Percentiles rank a stretch among this genome's conserved stretches.
These are phyloP conservation scores for Claviceps arundinis DNA, from an alignment of 2,329 filamentous ascomycete species.

Conservation along the genomic window DNA sequence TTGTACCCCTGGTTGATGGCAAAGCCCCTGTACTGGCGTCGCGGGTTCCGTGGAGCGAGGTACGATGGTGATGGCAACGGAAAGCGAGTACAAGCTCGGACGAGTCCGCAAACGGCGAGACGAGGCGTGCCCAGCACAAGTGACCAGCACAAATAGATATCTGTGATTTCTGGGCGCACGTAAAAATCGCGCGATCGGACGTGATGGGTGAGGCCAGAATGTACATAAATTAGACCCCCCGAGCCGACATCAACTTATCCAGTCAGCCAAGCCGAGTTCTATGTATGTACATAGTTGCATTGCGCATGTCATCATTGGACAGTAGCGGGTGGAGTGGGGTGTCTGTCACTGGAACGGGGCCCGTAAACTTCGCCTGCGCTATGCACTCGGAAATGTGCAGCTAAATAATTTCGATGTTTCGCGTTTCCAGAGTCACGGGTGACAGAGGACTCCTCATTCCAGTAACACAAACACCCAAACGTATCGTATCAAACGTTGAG, in stretches of 20 bases:
- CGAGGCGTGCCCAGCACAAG: not conserved
- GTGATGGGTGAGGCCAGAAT: not conserved
- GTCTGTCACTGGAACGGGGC: not conserved
- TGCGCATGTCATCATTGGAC: not conserved
- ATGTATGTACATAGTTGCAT: not conserved
- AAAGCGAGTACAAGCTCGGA: not conserved
- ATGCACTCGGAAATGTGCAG: not conserved
- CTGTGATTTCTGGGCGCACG: slow-evolving; percentile 4
- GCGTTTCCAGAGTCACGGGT: not conserved
- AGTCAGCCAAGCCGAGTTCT: not conserved
- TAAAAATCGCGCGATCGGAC: not conserved
- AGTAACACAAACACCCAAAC: not conserved
- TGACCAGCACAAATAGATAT: slow-evolving; percentile 13
- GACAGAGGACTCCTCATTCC: not conserved
- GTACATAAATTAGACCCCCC: not conserved
- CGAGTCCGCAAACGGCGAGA: not conserved
- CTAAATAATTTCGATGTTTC: not conserved
- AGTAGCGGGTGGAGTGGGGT: not conserved
- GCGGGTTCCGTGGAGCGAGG: not conserved
- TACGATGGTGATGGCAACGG: not conserved
- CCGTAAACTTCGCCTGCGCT: not conserved
- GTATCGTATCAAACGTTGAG: not conserved
- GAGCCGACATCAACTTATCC: not conserved
- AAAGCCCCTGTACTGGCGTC: not conserved
- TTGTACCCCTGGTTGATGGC: not conserved